Base-by-base conservation (phyloP, 202 grass and related monocot species). In the Musa balbisiana region DNA sequence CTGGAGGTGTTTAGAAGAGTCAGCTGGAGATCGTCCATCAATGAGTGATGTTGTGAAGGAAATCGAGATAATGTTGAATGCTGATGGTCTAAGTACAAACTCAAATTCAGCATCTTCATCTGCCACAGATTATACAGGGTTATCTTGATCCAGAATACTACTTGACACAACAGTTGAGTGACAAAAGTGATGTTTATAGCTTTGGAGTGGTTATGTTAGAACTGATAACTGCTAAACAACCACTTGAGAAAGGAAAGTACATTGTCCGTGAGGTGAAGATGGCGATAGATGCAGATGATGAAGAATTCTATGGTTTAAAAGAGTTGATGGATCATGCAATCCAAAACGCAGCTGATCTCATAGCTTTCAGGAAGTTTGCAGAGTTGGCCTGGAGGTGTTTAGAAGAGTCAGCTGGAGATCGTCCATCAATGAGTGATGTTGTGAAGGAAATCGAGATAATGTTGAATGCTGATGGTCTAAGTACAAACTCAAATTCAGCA, bases 131-230 rank as follows among this genome's bases (percentile, higher is more conserved):
- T n/a, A n/a, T 88, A 79, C 91, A 99, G 95, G 95, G 91, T 2
- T 99, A 98, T 78, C 79, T 98, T 77, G 94, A 98, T 77, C 94
- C 94, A 21, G 94, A 98, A 58, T 98, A 93, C 58, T 98, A 99
- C 85, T 85, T 92, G 82, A 88, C 87, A 2, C 95, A 95, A 65
- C 95, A 95, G n/a, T 84, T 99, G 64, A 95, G 91, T 0, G 89
- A 90, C 59, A 99, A 99, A 86, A 94, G 95, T 20, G 89, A 94
- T 67, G 91, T 99, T n/a, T 99, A 99, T 75, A 92, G 95, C 80
- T 99, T 94, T 51, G 95, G 91, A 11, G 88, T 99, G 27, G 95
- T 99, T 20, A 92, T 99, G 95, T 76, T 99, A 1, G 95, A 99
- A 23, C 84, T 99, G 49, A 85, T 99, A 83, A 80, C 87, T 2